A percentile compares a stretch with the other conserved stretches of the same genome.
Evolutionary conservation across 164 flowering plant species (phyloP).

Genomic region (Magnolia officinalis): DNA sequence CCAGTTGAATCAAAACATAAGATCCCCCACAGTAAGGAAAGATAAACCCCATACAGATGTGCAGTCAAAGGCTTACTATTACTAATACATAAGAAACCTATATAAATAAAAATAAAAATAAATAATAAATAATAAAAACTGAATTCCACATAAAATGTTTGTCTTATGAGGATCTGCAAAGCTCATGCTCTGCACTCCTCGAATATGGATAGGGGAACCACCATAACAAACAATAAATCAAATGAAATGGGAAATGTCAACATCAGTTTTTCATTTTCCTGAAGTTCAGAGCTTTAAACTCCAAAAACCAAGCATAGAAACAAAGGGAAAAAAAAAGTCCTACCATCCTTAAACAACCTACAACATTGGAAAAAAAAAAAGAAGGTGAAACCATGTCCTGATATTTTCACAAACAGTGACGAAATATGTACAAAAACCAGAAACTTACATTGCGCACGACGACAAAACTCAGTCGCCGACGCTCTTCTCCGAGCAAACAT

Average conservation of each 20-base stretch:
- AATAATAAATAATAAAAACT: no score
- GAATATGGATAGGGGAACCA: neutral
- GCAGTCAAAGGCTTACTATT: no score
- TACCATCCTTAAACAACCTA: slow-evolving; percentile 1
- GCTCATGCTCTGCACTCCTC: neutral
- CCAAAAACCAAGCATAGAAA: neutral
- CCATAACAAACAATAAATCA: neutral
- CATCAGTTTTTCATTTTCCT: neutral
- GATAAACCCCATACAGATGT: no score
- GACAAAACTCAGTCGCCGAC: slow-evolving; percentile 29
- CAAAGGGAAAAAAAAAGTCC: neutral
- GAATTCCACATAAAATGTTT: neutral
- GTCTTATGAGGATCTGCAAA: neutral
- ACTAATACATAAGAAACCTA: neutral
- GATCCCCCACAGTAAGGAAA: no score
- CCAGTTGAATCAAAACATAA: no score
- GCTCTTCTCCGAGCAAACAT: slow-evolving; percentile 33
- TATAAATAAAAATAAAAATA: no score
- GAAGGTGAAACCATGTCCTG: neutral
- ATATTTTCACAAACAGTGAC: neutral
- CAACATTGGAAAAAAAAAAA: neutral
- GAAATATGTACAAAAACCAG: slow-evolving; percentile 3
- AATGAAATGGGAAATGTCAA: neutral
- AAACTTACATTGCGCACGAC: neutral
- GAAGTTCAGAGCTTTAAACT: slow-evolving; percentile 1